A percentile compares a stretch with the other conserved stretches of the same genome.
These are phyloP conservation scores for Fusarium caatingaense DNA, from an alignment of 2,329 filamentous ascomycete genomes.

Conservation along the genomic window DNA sequence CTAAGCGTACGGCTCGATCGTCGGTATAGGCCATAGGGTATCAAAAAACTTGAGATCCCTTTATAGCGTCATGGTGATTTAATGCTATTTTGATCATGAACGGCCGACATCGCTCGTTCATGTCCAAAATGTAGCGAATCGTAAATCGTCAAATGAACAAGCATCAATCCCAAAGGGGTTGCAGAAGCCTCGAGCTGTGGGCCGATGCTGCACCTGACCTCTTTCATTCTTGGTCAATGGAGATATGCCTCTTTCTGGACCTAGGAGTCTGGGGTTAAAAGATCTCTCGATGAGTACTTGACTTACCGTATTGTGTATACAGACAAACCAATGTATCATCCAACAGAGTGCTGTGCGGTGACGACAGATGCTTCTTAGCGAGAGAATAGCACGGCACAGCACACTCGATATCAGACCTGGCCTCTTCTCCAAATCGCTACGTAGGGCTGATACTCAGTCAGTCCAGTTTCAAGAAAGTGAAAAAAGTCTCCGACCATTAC, in stretches of 20 bases:
- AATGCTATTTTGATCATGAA: constrained; percentile 23
- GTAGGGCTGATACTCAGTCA: constrained; percentile 32
- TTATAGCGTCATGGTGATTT: constrained; percentile 41
- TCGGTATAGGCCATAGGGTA: background rate
- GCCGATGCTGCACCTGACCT: constrained; percentile 45
- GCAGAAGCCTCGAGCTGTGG: constrained; percentile 42
- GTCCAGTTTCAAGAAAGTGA: constrained; percentile 17
- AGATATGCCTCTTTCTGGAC: constrained; percentile 43
- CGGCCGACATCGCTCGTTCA: constrained; percentile 30
- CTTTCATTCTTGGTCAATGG: constrained; percentile 38
- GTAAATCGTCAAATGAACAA: constrained; percentile 31
- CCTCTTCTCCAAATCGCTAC: constrained; percentile 38
- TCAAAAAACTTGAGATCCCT: background rate
- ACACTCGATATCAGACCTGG: background rate
- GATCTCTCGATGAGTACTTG: constrained; percentile 29
- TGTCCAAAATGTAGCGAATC: constrained; percentile 30
- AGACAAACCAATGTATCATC: background rate
- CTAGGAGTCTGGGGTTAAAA: constrained; percentile 27
- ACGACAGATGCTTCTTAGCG: constrained; percentile 21
- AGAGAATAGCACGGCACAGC: constrained; percentile 9
- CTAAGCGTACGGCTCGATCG: constrained; percentile 16
- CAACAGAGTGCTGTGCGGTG: constrained; percentile 25
- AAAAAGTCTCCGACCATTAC: constrained; percentile 20
- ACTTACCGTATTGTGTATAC: background rate
- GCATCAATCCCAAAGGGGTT: constrained; percentile 41